Evolutionary conservation across 306 rosid species (phyloP).

Genomic region (Astragalus glycyphyllos): DNA sequence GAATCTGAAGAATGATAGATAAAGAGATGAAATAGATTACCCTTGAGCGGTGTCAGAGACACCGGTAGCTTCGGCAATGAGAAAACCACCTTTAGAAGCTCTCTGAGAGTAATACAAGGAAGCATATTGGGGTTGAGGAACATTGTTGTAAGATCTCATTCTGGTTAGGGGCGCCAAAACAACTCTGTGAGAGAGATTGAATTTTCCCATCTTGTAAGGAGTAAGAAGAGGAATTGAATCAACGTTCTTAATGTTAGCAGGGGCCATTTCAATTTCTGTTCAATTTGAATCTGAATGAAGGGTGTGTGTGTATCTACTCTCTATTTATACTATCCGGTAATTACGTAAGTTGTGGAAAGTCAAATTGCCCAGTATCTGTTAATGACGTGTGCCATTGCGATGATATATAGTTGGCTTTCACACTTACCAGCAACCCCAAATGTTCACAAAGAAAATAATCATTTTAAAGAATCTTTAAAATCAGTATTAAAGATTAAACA

Average conservation of each 20-base stretch:
- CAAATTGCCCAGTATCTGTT: too few species aligned
- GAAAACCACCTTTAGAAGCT: slow-evolving; percentile 21
- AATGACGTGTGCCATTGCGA: background rate
- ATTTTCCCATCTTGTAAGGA: slow-evolving; percentile 44
- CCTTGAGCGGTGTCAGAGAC: slow-evolving; percentile 50
- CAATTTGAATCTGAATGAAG: too few species aligned
- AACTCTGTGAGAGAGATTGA: slow-evolving; percentile 42
- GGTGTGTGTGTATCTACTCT: too few species aligned
- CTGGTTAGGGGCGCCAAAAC: slow-evolving; percentile 25
- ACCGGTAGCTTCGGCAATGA: slow-evolving; percentile 38
- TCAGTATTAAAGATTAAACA: too few species aligned
- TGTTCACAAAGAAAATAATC: too few species aligned
- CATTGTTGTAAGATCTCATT: slow-evolving; percentile 28
- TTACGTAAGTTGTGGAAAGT: too few species aligned
- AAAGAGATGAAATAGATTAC: background rate
- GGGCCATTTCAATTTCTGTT: background rate
- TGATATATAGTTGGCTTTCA: background rate
- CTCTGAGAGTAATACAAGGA: slow-evolving; percentile 22
- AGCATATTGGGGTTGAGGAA: slow-evolving; percentile 33
- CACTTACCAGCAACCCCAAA: too few species aligned
- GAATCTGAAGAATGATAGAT: background rate
- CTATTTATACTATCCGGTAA: too few species aligned
- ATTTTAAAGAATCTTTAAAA: too few species aligned
- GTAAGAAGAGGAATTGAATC: slow-evolving; percentile 30
- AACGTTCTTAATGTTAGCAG: background rate